A percentile compares a stretch with the other conserved stretches of the same genome.
phyloP scores from a whole-genome alignment of 1,139 yeast species.

The Diutina mesorugosa region DNA sequence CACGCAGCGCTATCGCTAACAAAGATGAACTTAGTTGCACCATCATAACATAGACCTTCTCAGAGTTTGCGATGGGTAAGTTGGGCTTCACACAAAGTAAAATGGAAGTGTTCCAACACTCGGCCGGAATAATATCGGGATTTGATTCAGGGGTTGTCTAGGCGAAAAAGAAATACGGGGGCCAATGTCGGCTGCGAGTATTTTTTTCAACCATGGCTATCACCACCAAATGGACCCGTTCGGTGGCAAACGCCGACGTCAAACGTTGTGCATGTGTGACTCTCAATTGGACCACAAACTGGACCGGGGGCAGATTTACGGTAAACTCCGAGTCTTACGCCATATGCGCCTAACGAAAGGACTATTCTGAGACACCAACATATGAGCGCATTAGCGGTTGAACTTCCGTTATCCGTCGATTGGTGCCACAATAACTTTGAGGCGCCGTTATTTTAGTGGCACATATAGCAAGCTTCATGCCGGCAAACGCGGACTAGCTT shows the following conservation, averaged over 20 bases:
- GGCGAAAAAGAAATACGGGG: neutral
- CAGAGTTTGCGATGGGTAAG: too few species aligned
- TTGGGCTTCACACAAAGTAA: too few species aligned
- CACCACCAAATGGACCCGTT: neutral
- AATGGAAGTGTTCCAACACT: too few species aligned
- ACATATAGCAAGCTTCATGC: neutral
- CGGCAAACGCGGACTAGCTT: neutral
- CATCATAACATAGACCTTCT: too few species aligned
- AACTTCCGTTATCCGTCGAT: neutral
- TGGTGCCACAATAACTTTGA: neutral
- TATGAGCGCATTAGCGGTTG: neutral
- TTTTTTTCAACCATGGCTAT: too few species aligned
- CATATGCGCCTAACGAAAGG: neutral
- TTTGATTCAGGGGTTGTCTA: too few species aligned
- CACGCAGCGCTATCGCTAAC: too few species aligned
- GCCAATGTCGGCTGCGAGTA: neutral
- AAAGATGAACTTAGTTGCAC: too few species aligned
- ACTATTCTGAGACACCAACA: neutral
- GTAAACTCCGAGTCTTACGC: neutral
- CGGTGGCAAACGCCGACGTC: neutral
- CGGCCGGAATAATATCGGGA: too few species aligned
- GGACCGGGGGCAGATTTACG: neutral
- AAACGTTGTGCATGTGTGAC: neutral
- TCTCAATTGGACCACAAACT: neutral
- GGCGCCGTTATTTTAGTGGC: neutral